These are phyloP conservation scores for Saccharomycopsis hybrid DNA, from an alignment of 1,139 yeast species.

Conservation along the genomic window DNA sequence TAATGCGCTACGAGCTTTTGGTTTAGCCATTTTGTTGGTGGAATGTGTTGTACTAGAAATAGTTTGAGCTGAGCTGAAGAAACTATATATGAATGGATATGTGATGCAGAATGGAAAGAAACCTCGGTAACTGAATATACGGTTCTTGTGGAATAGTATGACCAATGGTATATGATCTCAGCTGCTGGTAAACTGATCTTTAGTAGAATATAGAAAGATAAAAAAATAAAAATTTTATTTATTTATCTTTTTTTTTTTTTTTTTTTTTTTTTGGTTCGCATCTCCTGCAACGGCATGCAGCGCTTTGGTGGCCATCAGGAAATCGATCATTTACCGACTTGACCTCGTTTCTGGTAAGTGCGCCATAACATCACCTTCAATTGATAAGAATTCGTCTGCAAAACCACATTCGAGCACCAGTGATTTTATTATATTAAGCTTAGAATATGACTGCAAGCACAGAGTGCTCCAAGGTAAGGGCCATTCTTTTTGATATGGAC, in stretches of 20 bases:
- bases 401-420: too few species aligned
- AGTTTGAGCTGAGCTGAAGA: too few species aligned
- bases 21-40: neutral
- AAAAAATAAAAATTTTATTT: too few species aligned
- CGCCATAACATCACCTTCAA: neutral
- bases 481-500: conserved; percentile 41
- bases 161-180: too few species aligned
- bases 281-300: too few species aligned
- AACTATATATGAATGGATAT: too few species aligned
- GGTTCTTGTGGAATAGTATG: neutral
- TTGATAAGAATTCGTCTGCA: neutral
- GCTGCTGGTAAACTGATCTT: too few species aligned
- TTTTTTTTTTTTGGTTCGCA: too few species aligned
- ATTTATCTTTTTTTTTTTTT: too few species aligned
- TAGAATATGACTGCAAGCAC: neutral
- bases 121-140: neutral
- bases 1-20: neutral
- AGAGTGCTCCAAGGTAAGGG: conserved; percentile 2
- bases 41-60: neutral
- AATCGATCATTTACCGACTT: neutral
- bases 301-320: neutral
- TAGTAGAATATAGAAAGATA: too few species aligned
- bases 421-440: too few species aligned
- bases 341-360: neutral
- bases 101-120: neutral